Base-by-base conservation (phyloP, 345 rosid species). In the Euphorbia pulcherrima region DNA sequence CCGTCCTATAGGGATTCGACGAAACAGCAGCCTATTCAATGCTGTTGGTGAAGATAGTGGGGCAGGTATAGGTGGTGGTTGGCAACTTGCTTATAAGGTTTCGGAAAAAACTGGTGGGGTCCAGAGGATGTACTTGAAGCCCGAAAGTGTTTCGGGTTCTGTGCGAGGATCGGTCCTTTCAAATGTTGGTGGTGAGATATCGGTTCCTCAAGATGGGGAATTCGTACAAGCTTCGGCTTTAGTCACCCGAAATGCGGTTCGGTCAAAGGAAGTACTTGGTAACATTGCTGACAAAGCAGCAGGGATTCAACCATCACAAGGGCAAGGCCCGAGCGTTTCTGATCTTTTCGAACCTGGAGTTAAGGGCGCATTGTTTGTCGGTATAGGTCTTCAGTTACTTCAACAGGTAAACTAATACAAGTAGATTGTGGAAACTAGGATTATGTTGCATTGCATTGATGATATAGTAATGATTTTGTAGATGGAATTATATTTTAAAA, bases 71-170 rank as follows among this genome's bases (percentile, higher is more conserved):
- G 97, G 98, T 56, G 90, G 96, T 26, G 97, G 97, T 40, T 94
- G 99, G 99, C 96, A 91, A 77, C 78, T 94, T 87, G 97, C 97
- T 5, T 94, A 92, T 80, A 87, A 90, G 81, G 88, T 90, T 85
- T 58, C 87, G 3, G 89, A 81, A 61, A 85, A 72, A 68, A 92
- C 89, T 67, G 92, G 90, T 55, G 92, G 84, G 4, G 90, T 87
- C 79, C 86, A 89, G 77, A 88, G 96, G 76, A 78, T 90, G 65
- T 94, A 86, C 78, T 78, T 94, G 85, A 94, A 85, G 58, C 78
- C 88, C 74, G 98, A 90, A 53, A 95, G 83, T 29, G 80, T 67
- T 54, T 79, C 88, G 23, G 94, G 85, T 68, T 88, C 96, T 33
- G 86, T 83, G 27, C 90, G 83, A 7, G 99, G 96, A 16, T 94